These are phyloP conservation scores for Hypoxylon trugodes DNA, from an alignment of 495 filamentous ascomycete genomes.

Conservation along the genomic window DNA sequence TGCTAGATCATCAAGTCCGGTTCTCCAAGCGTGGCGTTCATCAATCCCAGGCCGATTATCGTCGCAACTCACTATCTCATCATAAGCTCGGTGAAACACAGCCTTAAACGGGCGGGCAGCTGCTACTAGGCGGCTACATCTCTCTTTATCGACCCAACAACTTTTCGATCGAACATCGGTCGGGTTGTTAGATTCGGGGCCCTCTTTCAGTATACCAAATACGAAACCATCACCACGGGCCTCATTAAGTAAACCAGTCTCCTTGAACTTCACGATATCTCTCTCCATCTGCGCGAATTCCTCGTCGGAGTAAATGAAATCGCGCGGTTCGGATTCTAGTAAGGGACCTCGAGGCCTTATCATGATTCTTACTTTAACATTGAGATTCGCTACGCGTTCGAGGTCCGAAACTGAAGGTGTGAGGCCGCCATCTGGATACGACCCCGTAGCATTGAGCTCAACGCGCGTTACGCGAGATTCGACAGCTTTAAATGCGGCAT, in stretches of 20 bases:
- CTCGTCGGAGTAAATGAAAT: conserved; percentile 51
- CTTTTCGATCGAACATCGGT: not conserved
- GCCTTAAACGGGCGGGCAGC: conserved; percentile 39
- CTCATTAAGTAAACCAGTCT: conserved; percentile 32
- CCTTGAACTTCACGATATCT: conserved; percentile 41
- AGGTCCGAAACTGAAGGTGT: conserved; percentile 45
- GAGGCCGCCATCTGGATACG: conserved; percentile 51
- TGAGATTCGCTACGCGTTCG: not conserved
- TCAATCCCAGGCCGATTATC: not conserved
- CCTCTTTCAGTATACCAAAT: conserved; percentile 49
- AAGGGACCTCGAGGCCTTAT: conserved; percentile 53
- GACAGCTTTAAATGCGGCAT: conserved; percentile 33
- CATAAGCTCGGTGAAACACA: conserved; percentile 55
- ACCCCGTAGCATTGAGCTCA: conserved; percentile 52
- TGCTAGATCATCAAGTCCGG: conserved; percentile 38
- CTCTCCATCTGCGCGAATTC: conserved; percentile 46
- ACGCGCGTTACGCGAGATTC: conserved; percentile 46
- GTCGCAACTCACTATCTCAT: conserved; percentile 45
- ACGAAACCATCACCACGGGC: conserved; percentile 55
- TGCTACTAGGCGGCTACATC: conserved; percentile 36
- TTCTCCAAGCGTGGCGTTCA: conserved; percentile 11
- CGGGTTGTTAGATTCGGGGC: not conserved
- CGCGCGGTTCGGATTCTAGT: conserved; percentile 9
- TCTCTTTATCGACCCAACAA: conserved; percentile 42
- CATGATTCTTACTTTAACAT: conserved; percentile 52